Evolutionary conservation across 768 basidiomycete species (phyloP), one percentile per base, ranked within the genome.

Genomic region (Auriscalpium microsporum): DNA sequence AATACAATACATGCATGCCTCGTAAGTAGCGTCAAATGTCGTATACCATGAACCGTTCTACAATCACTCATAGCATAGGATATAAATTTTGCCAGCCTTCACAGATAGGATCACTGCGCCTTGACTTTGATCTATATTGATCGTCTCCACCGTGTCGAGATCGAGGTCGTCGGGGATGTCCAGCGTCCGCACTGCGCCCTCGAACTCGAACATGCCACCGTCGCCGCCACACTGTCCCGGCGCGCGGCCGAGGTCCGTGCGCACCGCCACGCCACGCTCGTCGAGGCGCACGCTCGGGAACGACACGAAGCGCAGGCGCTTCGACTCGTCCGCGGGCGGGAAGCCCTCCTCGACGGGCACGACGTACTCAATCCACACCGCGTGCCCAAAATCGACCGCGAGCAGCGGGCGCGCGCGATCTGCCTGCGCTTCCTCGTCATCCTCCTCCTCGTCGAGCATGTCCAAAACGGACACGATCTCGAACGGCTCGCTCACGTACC

Each of bases 301-400:
- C 45, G 83, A 83, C 37, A 86, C 85, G 62, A 86, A 86, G n/a
- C 82, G 72, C 38, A 87, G 68, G 55, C 80, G 75, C 60, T 82
- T 86, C 16, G 70, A 68, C 1, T 75, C 75, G 10, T 42, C 35
- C 54, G 45, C 66, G 11, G 36, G 56, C 45, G 44, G 52, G n/a
- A 55, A 67, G 6, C 67, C 66, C 17, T 69, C 72, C 6, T 55
- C 59, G 40, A 57, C 62, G 70, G 51, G 52, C 61, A 69, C 73
- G 59, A 60, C 64, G 62, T 82, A 81, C 63, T 88, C 86, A 48
- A 94, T 81, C 80, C 90, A 87, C 37, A 90, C 85, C 16, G 91
- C 87, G 63, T 92, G 90, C 44, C 89, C 88, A 71, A 94, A 94
- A 65, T 94, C 83, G 8, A 93, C 85, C 0, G 86, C 86, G n/a